Evolutionary conservation across 305 asterid genomes (phyloP), one percentile per base, ranked within the genome.

Genomic region (Striga hermonthica): DNA sequence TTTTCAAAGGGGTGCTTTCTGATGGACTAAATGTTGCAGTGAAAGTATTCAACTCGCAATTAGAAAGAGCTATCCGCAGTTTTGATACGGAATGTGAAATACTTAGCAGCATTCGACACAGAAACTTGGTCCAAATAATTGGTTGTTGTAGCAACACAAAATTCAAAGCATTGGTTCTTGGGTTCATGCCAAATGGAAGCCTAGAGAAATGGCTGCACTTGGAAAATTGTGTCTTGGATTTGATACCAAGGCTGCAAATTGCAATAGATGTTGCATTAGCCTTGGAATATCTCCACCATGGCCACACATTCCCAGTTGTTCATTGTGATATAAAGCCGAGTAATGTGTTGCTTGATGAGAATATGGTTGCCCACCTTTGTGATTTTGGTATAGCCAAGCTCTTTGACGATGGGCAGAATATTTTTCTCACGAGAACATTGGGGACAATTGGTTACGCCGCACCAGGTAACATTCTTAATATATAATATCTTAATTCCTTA

Each of bases 241-340:
- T 70, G 12, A n/a, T 55, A 9, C 73, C 67, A 54, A 73, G 84
- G 15, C n/a, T 76, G 49, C 34, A 62, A 11, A 66, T 73, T 3
- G 74, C 76, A 35, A 61, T 65, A 1, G 84, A 79, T 9, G 67
- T 68, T 5, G 84, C 81, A 2, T 53, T 35, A 7, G 81, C 78
- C 8, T 39, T 76, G 65, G 79, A 80, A 53, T 80, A 79, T 73
- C 84, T 79, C 60, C 84, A 79, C 47, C 72, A 60, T 9, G 70
- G 68, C 6, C 63, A 49, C 11, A 44, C 71, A 6, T 66, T 15
- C 0, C 74, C 71, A 0, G 53, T 80, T 3, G 77, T 81, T 14
- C 83, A 78, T 48, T 68, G 81, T 35, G 86, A 81, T 52, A 9
- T 78, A 34, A 81, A 81, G 61, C 86, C 86, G 0, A 73, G 54